Evolutionary conservation across 1,139 yeast species (phyloP).

Genomic region (Yamadazyma taylorii): DNA sequence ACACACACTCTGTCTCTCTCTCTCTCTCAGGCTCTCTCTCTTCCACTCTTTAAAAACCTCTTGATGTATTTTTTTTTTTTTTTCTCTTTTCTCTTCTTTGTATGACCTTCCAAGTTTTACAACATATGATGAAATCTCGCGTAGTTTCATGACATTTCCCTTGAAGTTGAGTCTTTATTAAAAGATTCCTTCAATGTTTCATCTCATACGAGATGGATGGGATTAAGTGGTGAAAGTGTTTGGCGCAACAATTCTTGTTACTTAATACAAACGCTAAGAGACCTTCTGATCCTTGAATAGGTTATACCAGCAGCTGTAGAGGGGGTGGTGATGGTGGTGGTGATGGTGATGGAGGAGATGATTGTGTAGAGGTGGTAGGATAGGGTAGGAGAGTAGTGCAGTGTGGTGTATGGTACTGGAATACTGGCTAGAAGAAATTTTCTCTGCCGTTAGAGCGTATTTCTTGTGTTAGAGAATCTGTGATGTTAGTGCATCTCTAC

Average conservation of each 20-base stretch:
- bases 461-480: no score
- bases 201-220: conserved; percentile 43
- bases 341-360: no score
- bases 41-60: conserved; percentile 2
- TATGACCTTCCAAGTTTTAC: conserved; percentile 61
- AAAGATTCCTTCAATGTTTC: conserved; percentile 40
- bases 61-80: background rate
- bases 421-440: no score
- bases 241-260: conserved; percentile 66
- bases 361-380: no score
- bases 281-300: conserved; percentile 45
- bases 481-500: no score
- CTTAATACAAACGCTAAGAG: conserved; percentile 48
- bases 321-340: no score
- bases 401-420: no score
- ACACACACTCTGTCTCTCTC: no score
- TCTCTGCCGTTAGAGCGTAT: no score
- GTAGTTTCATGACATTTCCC: conserved; percentile 52
- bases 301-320: background rate
- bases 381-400: no score
- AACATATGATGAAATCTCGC: conserved; percentile 64
- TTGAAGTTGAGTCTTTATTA: conserved; percentile 38
- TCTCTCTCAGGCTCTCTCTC: no score
- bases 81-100: conserved; percentile 18
- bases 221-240: conserved; percentile 57